Evolutionary conservation across 2,329 filamentous ascomycete genomes (phyloP), one percentile per base, ranked within the genome.

Genomic region (Trichoderma atrobrunneum): DNA sequence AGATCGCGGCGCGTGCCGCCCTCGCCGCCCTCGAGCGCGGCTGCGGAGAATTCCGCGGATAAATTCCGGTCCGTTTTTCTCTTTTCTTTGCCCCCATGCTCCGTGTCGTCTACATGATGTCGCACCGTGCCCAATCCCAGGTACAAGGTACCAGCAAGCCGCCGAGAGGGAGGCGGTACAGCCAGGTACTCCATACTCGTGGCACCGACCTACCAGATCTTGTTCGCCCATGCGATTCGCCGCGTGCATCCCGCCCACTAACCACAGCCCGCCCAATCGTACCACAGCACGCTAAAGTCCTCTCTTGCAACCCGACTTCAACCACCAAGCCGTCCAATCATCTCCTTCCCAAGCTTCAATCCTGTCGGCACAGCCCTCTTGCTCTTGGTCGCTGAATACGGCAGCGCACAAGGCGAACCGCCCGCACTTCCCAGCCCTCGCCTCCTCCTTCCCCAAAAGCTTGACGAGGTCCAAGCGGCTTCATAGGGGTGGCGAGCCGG

Each of bases 251-350:
- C 61, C 69, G 61, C 56, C 70, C 32, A 28, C 62, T 56, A 57
- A 57, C 18, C 16, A 61, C 16, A 61, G 21, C 39, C 74, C 65
- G 24, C 75, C 79, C 79, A 81, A 81, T 80, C 77, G 76, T 70
- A 72, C 73, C 57, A 75, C 70, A 77, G 78, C 79, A 80, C 79
- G 79, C 79, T 76, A 76, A 73, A 72, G 72, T 73, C 71, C 72
- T 74, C 73, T 75, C 30, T 67, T 67, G 43, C 72, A 68, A 64
- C 74, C 75, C 72, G 74, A 56, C 76, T 74, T 76, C 73, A 73
- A 75, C 77, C 76, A 74, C 76, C 72, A 60, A 11, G 51, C 64
- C 51, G 65, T 76, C 73, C 76, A 77, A 74, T 74, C 74, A 74
- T 75, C 74, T 16, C 48, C 48, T 54, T 3, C 10, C n/a, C 48